Percentiles rank a stretch among this genome's conserved stretches.
phyloP scores from a whole-genome alignment of 768 basidiomycete species.

The Russula virescens region DNA sequence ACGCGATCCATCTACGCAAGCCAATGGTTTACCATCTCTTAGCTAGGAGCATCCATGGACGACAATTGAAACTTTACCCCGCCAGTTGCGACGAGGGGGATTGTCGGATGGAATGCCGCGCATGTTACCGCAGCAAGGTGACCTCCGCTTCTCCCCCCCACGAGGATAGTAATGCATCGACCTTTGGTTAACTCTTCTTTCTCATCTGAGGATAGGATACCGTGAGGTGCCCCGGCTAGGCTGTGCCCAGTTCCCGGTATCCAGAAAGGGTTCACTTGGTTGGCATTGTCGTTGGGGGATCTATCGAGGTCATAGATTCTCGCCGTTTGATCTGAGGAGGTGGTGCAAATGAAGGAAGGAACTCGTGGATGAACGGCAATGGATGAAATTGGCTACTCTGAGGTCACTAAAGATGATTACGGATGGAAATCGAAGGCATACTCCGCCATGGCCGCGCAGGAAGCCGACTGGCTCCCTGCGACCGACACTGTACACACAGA shows the following conservation, averaged over 20 bases:
- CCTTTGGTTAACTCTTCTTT: slow-evolving; percentile 56
- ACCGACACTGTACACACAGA: slow-evolving; percentile 51
- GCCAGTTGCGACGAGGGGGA: slow-evolving; percentile 69
- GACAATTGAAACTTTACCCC: slow-evolving; percentile 45
- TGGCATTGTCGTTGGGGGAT: slow-evolving; percentile 28
- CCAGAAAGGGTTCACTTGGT: slow-evolving; percentile 51
- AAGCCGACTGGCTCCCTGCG: slow-evolving; percentile 38
- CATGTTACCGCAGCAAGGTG: slow-evolving; percentile 63
- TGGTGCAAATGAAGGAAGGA: slow-evolving; percentile 60
- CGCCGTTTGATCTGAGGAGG: slow-evolving; percentile 64
- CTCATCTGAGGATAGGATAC: slow-evolving; percentile 51
- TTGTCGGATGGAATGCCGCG: slow-evolving; percentile 60
- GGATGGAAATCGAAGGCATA: neutral
- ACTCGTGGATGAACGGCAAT: slow-evolving; percentile 56
- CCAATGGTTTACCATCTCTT: slow-evolving; percentile 2
- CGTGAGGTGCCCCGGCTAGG: slow-evolving; percentile 63
- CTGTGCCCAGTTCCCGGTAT: slow-evolving; percentile 45
- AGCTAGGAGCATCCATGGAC: neutral
- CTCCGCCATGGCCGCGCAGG: slow-evolving; percentile 37
- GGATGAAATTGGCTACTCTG: slow-evolving; percentile 52
- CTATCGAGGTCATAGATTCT: slow-evolving; percentile 59
- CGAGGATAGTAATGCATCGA: slow-evolving; percentile 57
- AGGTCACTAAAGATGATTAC: slow-evolving; percentile 5
- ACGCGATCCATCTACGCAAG: slow-evolving; percentile 56
- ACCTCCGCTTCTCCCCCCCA: slow-evolving; percentile 68